Evolutionary conservation across 108 stramenopile species (phyloP).

Genomic region (Pseudonitzschia pungens): DNA sequence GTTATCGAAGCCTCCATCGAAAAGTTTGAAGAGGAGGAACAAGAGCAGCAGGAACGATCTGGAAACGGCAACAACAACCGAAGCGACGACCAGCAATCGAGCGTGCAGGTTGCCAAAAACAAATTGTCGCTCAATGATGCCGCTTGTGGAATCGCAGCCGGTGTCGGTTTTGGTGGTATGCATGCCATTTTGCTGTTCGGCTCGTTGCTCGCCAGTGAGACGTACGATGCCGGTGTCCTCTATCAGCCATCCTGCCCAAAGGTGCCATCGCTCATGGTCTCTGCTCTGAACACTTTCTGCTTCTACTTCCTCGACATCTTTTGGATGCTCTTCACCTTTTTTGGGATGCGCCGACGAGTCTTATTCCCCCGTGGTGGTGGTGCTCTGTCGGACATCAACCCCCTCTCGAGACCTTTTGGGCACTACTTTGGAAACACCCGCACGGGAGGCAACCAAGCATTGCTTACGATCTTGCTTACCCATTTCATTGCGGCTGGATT

Average conservation of each 20-base stretch:
- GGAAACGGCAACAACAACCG: conserved; percentile 17
- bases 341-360: conserved; percentile 74
- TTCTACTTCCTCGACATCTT: conserved; percentile 79
- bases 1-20: conserved; percentile 70
- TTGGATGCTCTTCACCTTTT: conserved; percentile 85
- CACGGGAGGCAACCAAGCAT: conserved; percentile 48
- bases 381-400: conserved; percentile 28
- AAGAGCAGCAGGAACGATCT: conserved; percentile 9
- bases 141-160: conserved; percentile 73
- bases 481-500: conserved; percentile 44
- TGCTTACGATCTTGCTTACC: conserved; percentile 39
- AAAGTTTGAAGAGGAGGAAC: conserved; percentile 32
- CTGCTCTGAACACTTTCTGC: conserved; percentile 59
- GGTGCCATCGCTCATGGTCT: conserved; percentile 65
- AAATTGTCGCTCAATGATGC: conserved; percentile 77
- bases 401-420: conserved; percentile 30
- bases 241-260: conserved; percentile 69
- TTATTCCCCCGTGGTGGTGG: conserved; percentile 47
- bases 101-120: conserved; percentile 59
- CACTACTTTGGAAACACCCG: conserved; percentile 48
- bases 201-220: conserved; percentile 70
- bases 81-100: conserved; percentile 14
- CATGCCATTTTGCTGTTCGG: conserved; percentile 82
- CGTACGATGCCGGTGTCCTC: conserved; percentile 62
- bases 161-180: conserved; percentile 76